Evolutionary conservation across 2,329 filamentous ascomycete species (phyloP).

Genomic region (Curvularia lunata): DNA sequence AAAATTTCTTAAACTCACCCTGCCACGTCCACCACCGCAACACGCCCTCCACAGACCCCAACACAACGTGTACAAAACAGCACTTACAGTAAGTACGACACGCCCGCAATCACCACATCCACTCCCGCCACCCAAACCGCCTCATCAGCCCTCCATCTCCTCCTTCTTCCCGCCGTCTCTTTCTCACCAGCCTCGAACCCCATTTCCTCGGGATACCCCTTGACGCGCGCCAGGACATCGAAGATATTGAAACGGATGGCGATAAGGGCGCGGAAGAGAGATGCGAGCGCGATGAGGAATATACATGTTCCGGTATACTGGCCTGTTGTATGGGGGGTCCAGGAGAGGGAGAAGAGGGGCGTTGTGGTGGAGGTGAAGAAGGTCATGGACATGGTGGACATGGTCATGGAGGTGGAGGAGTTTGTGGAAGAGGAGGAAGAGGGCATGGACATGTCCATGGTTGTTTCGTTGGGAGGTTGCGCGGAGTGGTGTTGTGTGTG

Average conservation of each 20-base stretch:
- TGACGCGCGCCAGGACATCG: slow-evolving; percentile 51
- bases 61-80: too few relatives aligned
- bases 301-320: slow-evolving; percentile 87
- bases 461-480: not conserved
- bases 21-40: too few relatives aligned
- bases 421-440: slow-evolving; percentile 25
- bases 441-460: slow-evolving; percentile 7
- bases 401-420: slow-evolving; percentile 17
- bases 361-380: slow-evolving; percentile 69
- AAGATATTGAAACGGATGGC: slow-evolving; percentile 65
- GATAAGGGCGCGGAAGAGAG: slow-evolving; percentile 70
- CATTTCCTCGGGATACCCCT: slow-evolving; percentile 57
- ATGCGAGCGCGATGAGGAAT: slow-evolving; percentile 78
- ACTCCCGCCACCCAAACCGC: slow-evolving; percentile 75
- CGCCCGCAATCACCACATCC: slow-evolving; percentile 72
- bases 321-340: slow-evolving; percentile 72
- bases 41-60: too few relatives aligned
- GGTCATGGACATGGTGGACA: slow-evolving; percentile 58
- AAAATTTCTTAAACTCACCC: too few relatives aligned
- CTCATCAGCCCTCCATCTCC: slow-evolving; percentile 79
- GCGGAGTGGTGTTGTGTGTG: too few relatives aligned
- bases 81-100: slow-evolving; percentile 85
- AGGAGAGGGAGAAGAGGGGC: slow-evolving; percentile 68
- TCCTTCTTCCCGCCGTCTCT: not conserved
- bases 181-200: slow-evolving; percentile 49